phyloP scores from a whole-genome alignment of 78 protist species.

The Polysphondylium violaceum region DNA sequence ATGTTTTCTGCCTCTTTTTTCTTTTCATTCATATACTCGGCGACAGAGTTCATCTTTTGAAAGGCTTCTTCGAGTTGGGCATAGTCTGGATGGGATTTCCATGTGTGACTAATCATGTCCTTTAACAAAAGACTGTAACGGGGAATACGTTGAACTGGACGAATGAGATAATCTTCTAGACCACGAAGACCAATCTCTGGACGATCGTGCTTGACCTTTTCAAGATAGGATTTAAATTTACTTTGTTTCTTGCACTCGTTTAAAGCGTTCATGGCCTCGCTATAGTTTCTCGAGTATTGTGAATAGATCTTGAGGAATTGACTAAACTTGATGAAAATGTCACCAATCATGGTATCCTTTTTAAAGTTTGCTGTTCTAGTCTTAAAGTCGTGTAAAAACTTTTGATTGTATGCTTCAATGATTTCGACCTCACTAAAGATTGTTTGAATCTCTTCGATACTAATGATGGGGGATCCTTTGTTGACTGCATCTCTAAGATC shows the following conservation, averaged over 20 bases:
- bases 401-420: conserved; percentile 16
- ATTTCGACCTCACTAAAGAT: conserved; percentile 58
- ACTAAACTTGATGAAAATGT: conserved; percentile 63
- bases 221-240: conserved; percentile 42
- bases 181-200: conserved; percentile 66
- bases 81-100: conserved; percentile 74
- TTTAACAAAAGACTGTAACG: conserved; percentile 43
- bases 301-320: conserved; percentile 60
- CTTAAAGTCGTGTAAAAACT: neutral
- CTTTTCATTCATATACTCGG: conserved; percentile 68
- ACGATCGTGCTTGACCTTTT: conserved; percentile 38
- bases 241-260: conserved; percentile 62
- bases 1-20: conserved; percentile 48
- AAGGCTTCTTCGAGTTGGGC: conserved; percentile 39
- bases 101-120: conserved; percentile 71
- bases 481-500: conserved; percentile 66
- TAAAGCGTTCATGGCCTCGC: conserved; percentile 31
- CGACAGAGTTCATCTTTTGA: conserved; percentile 34
- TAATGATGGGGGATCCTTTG: conserved; percentile 71
- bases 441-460: conserved; percentile 32
- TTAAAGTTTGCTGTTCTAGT: conserved; percentile 1
- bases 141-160: conserved; percentile 80
- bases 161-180: conserved; percentile 58
- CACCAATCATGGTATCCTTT: conserved; percentile 56
- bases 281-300: conserved; percentile 52